These are phyloP conservation scores for Pulveroboletus frians DNA, from an alignment of 768 basidiomycete genomes.

Conservation along the genomic window DNA sequence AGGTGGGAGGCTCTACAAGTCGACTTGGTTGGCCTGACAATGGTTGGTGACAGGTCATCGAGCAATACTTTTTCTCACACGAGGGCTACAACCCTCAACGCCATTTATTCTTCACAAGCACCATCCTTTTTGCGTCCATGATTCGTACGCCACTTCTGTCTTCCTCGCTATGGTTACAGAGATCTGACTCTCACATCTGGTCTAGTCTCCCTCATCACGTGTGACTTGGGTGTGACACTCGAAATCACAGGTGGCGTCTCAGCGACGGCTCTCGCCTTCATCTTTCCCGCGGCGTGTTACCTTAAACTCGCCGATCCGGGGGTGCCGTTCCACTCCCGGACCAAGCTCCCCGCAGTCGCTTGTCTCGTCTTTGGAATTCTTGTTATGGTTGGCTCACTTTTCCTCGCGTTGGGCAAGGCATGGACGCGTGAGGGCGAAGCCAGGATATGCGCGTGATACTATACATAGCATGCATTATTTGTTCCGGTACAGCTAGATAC, in stretches of 20 bases:
- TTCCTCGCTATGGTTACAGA: background rate
- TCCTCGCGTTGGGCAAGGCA: slow-evolving; percentile 70
- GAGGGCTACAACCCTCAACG: slow-evolving; percentile 76
- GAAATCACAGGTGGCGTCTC: slow-evolving; percentile 98
- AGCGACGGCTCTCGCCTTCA: slow-evolving; percentile 87
- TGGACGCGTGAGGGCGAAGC: slow-evolving; percentile 70
- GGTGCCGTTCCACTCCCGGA: slow-evolving; percentile 60
- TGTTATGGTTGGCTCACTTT: slow-evolving; percentile 75
- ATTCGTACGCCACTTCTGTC: slow-evolving; percentile 46
- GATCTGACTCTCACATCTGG: background rate
- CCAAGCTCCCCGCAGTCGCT: slow-evolving; percentile 67
- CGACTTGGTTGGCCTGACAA: slow-evolving; percentile 1
- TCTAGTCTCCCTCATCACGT: slow-evolving; percentile 84
- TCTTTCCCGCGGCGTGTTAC: slow-evolving; percentile 87
- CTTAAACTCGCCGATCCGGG: slow-evolving; percentile 59
- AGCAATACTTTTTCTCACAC: slow-evolving; percentile 93
- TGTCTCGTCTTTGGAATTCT: slow-evolving; percentile 72
- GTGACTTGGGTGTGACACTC: slow-evolving; percentile 96
- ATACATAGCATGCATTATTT: slow-evolving; percentile 20
- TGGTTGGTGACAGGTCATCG: slow-evolving; percentile 61
- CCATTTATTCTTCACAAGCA: slow-evolving; percentile 87
- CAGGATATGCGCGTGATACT: slow-evolving; percentile 62
- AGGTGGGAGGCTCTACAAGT: slow-evolving; percentile 43
- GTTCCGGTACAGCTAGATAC: slow-evolving; percentile 6
- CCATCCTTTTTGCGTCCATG: slow-evolving; percentile 78